Percentiles rank a stretch among this genome's conserved stretches.
phyloP scores from a whole-genome alignment of 108 stramenopile species.

The Nitzschia sp. region DNA sequence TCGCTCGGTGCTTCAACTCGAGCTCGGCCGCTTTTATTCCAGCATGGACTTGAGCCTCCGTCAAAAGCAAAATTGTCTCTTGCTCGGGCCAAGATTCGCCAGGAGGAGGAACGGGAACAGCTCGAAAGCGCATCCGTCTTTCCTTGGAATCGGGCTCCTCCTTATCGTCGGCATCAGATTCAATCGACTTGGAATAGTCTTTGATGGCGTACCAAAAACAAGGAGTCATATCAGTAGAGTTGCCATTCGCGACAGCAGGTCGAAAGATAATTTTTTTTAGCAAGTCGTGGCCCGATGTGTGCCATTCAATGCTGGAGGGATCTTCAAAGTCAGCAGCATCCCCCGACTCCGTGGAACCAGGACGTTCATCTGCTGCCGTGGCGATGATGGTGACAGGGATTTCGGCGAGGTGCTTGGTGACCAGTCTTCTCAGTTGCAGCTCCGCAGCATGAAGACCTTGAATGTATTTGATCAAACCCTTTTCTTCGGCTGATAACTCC shows the following conservation, averaged over 20 bases:
- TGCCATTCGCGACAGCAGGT: slow-evolving; percentile 24
- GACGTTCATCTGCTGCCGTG: slow-evolving; percentile 74
- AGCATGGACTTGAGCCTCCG: slow-evolving; percentile 81
- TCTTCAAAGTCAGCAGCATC: slow-evolving; percentile 63
- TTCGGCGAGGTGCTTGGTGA: slow-evolving; percentile 50
- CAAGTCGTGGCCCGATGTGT: slow-evolving; percentile 38
- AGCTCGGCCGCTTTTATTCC: slow-evolving; percentile 71
- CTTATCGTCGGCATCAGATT: slow-evolving; percentile 35
- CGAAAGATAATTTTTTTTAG: slow-evolving; percentile 56
- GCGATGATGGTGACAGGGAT: slow-evolving; percentile 59
- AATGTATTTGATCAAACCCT: slow-evolving; percentile 54
- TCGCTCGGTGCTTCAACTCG: slow-evolving; percentile 21
- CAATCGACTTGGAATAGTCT: slow-evolving; percentile 54
- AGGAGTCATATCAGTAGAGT: slow-evolving; percentile 23
- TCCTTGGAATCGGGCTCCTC: slow-evolving; percentile 43
- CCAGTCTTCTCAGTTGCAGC: slow-evolving; percentile 48
- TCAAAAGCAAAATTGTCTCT: slow-evolving; percentile 53
- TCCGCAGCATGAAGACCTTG: slow-evolving; percentile 64
- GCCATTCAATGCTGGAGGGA: slow-evolving; percentile 50
- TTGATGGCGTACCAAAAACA: slow-evolving; percentile 70
- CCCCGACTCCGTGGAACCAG: slow-evolving; percentile 55
- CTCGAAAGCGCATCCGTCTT: slow-evolving; percentile 75
- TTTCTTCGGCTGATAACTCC: slow-evolving; percentile 5
- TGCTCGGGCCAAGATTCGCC: slow-evolving; percentile 23
- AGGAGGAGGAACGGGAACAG: slow-evolving; percentile 28